Conservation (phyloP, 164 flowering plant genomes). For the Liriodendron chinense region DNA sequence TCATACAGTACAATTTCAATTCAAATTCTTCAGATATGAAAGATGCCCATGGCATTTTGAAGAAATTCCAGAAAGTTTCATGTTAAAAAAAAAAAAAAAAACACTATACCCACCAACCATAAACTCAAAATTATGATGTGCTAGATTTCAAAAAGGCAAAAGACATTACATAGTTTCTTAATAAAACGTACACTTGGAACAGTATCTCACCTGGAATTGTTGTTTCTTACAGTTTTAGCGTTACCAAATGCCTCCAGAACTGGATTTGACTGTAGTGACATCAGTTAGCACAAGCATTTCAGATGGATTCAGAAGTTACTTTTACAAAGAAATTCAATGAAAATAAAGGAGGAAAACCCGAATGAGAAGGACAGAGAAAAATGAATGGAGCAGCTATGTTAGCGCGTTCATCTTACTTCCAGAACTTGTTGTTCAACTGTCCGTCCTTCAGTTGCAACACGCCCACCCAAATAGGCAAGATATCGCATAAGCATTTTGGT, state of each 20-base stretch:
- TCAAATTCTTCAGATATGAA: neutral
- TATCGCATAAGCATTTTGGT: slow-evolving; percentile 93
- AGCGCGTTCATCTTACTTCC: slow-evolving; percentile 51
- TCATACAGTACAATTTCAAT: neutral
- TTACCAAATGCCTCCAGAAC: slow-evolving; percentile 96
- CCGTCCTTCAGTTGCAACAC: slow-evolving; percentile 54
- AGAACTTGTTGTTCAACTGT: slow-evolving; percentile 81
- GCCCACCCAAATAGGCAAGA: slow-evolving; percentile 82
- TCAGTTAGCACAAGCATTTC: slow-evolving; percentile 12
- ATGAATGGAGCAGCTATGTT: neutral
- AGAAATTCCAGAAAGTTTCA: neutral
- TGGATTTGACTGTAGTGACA: slow-evolving; percentile 73
- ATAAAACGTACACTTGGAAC: neutral
- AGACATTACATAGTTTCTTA: neutral
- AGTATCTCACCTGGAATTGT: slow-evolving; percentile 74
- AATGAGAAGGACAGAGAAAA: neutral
- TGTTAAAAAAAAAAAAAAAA: neutral
- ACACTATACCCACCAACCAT: neutral
- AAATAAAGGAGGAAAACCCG: neutral
- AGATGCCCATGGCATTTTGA: neutral
- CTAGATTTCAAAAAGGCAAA: neutral
- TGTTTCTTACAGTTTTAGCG: slow-evolving; percentile 80
- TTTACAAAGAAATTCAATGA: neutral
- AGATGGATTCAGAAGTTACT: slow-evolving; percentile 4
- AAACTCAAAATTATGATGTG: neutral